Percentiles rank a stretch among this genome's conserved stretches.
These are phyloP conservation scores for Neoscytalidium dimidiatum DNA, from an alignment of 2,329 filamentous ascomycete genomes.

Conservation along the genomic window DNA sequence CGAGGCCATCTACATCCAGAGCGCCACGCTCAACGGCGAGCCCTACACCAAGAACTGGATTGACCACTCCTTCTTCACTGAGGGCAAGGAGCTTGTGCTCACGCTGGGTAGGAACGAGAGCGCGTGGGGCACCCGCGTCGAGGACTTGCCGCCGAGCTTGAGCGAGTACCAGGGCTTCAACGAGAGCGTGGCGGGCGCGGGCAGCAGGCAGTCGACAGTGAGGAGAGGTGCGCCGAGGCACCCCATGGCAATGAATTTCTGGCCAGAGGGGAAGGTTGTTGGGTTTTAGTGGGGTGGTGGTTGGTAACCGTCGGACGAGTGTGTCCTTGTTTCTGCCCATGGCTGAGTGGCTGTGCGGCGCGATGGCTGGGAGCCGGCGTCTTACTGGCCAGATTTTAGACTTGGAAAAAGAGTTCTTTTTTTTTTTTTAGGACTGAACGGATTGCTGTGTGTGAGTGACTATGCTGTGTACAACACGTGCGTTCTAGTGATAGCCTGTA, in stretches of 20 bases:
- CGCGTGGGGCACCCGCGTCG: constrained; percentile 41
- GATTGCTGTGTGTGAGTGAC: too few species aligned
- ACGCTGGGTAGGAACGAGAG: constrained; percentile 44
- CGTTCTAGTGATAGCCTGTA: too few species aligned
- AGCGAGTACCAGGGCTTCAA: constrained; percentile 23
- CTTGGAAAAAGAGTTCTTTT: too few species aligned
- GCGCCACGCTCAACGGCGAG: constrained; percentile 41
- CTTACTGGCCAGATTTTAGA: background rate
- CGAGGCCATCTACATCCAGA: constrained; percentile 44
- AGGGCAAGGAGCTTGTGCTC: constrained; percentile 44
- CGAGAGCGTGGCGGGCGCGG: constrained; percentile 21
- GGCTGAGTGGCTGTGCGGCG: background rate
- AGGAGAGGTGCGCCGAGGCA: background rate
- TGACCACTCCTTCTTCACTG: constrained; percentile 44
- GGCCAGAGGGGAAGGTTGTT: background rate
- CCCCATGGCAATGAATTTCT: background rate
- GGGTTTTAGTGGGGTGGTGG: background rate
- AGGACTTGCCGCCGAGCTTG: constrained; percentile 46
- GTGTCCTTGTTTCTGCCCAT: background rate
- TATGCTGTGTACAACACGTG: too few species aligned
- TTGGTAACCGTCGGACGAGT: background rate
- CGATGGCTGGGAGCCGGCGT: background rate
- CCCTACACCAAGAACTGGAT: constrained; percentile 46
- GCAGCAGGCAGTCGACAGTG: background rate
- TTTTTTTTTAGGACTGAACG: too few species aligned